These are phyloP conservation scores for Holtermanniella nyarrowii DNA, from an alignment of 768 basidiomycete genomes.

Conservation along the genomic window DNA sequence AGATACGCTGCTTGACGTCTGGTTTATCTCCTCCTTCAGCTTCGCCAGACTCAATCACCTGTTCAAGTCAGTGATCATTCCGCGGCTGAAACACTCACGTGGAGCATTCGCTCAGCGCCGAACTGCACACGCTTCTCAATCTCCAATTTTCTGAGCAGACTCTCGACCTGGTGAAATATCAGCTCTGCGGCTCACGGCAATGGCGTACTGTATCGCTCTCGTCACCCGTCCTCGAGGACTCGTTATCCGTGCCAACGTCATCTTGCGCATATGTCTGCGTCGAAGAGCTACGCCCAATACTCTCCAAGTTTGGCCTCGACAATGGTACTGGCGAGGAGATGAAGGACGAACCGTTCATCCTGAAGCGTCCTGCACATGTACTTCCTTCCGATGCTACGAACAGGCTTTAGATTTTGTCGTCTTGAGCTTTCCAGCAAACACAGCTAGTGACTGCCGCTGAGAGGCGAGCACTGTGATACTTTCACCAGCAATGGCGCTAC, in stretches of 20 bases:
- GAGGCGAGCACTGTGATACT: no score
- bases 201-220: background rate
- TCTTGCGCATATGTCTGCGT: background rate
- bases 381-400: no score
- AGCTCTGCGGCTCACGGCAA: background rate
- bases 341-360: background rate
- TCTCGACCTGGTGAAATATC: conserved; percentile 50
- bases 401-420: no score
- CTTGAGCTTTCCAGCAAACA: no score
- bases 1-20: conserved; percentile 31
- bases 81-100: conserved; percentile 51
- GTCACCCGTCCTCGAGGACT: background rate
- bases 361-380: no score
- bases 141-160: conserved; percentile 57
- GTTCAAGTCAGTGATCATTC: background rate
- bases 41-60: conserved; percentile 30
- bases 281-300: background rate
- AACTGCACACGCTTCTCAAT: conserved; percentile 76
- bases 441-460: no score
- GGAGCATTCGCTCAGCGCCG: conserved; percentile 80
- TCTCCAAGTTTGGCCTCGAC: background rate
- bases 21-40: conserved; percentile 47
- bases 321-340: background rate
- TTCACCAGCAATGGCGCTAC: no score
- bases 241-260: background rate